Conservation (phyloP, 2,329 filamentous ascomycete species). For the Fusarium cicatricum region DNA sequence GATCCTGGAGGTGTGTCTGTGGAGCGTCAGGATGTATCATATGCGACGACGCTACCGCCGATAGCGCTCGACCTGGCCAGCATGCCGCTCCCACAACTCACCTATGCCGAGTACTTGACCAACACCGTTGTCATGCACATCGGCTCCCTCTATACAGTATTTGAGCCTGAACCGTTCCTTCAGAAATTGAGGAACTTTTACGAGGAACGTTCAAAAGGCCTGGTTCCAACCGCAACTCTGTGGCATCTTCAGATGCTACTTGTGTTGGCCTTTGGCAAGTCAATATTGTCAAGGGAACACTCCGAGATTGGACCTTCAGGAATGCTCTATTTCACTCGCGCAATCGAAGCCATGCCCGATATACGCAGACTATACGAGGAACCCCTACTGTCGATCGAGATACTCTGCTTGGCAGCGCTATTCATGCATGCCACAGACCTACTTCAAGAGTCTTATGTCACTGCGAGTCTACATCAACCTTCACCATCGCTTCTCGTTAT, state of each 20-base stretch:
- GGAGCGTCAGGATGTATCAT: too few relatives aligned
- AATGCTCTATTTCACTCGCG: constrained; percentile 28
- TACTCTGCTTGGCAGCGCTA: constrained; percentile 24
- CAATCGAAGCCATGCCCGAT: constrained; percentile 30
- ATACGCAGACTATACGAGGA: constrained; percentile 28
- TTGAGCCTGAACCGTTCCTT: constrained; percentile 21
- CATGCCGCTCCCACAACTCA: too few relatives aligned
- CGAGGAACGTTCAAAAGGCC: not conserved
- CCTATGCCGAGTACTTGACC: too few relatives aligned
- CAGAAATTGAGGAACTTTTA: constrained; percentile 21
- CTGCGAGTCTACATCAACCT: too few relatives aligned
- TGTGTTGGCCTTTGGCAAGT: constrained; percentile 29
- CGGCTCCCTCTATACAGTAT: constrained; percentile 27
- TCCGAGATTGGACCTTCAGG: constrained; percentile 31
- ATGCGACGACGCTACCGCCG: too few relatives aligned
- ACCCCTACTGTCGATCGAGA: constrained; percentile 31
- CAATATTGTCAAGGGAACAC: constrained; percentile 30
- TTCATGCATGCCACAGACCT: constrained; percentile 35
- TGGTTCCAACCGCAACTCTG: constrained; percentile 3
- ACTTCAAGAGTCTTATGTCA: constrained; percentile 32
- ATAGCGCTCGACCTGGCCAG: too few relatives aligned
- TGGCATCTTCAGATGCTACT: constrained; percentile 36
- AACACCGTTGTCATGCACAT: too few relatives aligned
- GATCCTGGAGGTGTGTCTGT: too few relatives aligned
- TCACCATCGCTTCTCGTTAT: not conserved